A percentile compares a stretch with the other conserved stretches of the same genome.
Conservation (phyloP, 177 flowering plant species). For the Vitis hybrid region DNA sequence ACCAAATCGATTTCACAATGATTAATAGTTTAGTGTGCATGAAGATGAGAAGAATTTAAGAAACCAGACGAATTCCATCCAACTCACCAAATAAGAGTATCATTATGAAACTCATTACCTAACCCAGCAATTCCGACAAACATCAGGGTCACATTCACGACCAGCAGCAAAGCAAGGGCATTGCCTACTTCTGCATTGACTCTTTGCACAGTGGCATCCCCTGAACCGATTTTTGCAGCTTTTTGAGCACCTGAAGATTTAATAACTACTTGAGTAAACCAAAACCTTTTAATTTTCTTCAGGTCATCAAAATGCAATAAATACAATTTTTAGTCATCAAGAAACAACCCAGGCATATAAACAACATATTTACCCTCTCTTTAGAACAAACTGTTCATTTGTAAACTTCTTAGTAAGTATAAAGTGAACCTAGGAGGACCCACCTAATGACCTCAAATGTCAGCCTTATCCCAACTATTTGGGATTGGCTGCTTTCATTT, state of each 20-base stretch:
- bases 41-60: neutral
- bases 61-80: neutral
- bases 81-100: neutral
- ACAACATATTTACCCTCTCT: neutral
- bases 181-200: constrained; percentile 97
- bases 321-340: neutral
- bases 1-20: too few species aligned
- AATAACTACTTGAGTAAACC: neutral
- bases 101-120: constrained; percentile 48
- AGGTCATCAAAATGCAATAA: neutral
- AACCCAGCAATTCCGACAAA: constrained; percentile 98
- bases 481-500: constrained; percentile 2
- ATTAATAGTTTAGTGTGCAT: too few species aligned
- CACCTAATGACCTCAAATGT: neutral
- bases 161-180: constrained; percentile 99
- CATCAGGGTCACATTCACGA: constrained; percentile 99
- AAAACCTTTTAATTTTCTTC: neutral
- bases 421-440: neutral
- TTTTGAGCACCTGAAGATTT: constrained; percentile 79
- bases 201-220: constrained; percentile 99
- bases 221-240: constrained; percentile 95
- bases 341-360: neutral
- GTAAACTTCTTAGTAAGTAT: too few species aligned
- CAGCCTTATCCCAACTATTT: neutral
- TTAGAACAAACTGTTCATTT: neutral